Evolutionary conservation across 2,329 filamentous ascomycete genomes (phyloP), one percentile per base, ranked within the genome.

Genomic region (Hypoxylon sp.): DNA sequence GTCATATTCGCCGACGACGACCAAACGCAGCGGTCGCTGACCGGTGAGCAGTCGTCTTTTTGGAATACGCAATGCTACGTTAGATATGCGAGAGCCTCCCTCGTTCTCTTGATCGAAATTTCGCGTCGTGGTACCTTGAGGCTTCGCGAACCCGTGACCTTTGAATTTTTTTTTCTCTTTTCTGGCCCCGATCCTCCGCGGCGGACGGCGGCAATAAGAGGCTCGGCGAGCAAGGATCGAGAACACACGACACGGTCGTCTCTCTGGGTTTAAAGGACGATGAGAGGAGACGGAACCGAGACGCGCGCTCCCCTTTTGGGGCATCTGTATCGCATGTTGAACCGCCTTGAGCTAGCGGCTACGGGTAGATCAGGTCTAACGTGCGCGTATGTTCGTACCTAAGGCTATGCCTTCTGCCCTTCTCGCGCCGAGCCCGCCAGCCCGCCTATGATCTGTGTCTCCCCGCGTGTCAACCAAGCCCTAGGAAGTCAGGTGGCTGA

Each of bases 401-500:
- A n/a, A n/a, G n/a, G n/a, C n/a, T n/a, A n/a, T n/a, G n/a, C n/a
- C n/a, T n/a, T n/a, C n/a, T n/a, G n/a, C n/a, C n/a, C n/a, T n/a
- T n/a, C n/a, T n/a, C n/a, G n/a, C n/a, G n/a, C n/a, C n/a, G n/a
- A n/a, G n/a, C n/a, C n/a, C n/a, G n/a, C n/a, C n/a, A n/a, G n/a
- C n/a, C n/a, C n/a, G n/a, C n/a, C n/a, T n/a, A n/a, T n/a, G n/a
- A n/a, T n/a, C n/a, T n/a, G n/a, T n/a, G n/a, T n/a, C n/a, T n/a
- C n/a, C n/a, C n/a, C n/a, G n/a, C n/a, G n/a, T n/a, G n/a, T n/a
- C n/a, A n/a, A n/a, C n/a, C n/a, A n/a, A n/a, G n/a, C n/a, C n/a
- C n/a, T 58, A 58, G 55, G 48, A 60, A 54, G n/a, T n/a, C n/a
- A n/a, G 50, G 49, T 58, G 49, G 46, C 45, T 57, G 53, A 55